A percentile compares a stretch with the other conserved stretches of the same genome.
phyloP scores from a whole-genome alignment of 345 rosid species.

The Microthlaspi erraticum region DNA sequence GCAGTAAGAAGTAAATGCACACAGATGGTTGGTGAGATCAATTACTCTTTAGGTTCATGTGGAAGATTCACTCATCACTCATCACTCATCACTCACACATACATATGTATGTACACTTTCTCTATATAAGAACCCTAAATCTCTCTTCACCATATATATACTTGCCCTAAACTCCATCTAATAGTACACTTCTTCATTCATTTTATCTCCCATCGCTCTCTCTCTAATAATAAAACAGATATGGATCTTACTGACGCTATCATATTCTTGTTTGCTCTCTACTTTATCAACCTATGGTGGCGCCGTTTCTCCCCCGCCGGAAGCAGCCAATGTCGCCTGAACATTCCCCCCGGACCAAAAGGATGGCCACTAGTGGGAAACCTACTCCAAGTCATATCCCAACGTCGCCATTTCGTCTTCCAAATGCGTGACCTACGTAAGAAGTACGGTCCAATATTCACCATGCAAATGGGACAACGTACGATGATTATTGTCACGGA shows the following conservation, averaged over 20 bases:
- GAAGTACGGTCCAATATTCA: slow-evolving; percentile 87
- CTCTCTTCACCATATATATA: slow-evolving; percentile 11
- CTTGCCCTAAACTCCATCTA: slow-evolving; percentile 30
- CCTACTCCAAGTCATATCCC: slow-evolving; percentile 70
- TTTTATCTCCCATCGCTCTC: background rate
- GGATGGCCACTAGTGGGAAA: slow-evolving; percentile 95
- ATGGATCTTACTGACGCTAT: slow-evolving; percentile 69
- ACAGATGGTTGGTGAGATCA: slow-evolving; percentile 41
- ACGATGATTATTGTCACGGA: slow-evolving; percentile 77
- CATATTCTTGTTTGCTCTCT: slow-evolving; percentile 45
- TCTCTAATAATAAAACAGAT: background rate
- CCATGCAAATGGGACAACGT: slow-evolving; percentile 95
- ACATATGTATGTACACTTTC: slow-evolving; percentile 20
- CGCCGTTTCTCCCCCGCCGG: slow-evolving; percentile 43
- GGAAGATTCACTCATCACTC: slow-evolving; percentile 26
- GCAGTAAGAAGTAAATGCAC: slow-evolving; percentile 35
- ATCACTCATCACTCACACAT: slow-evolving; percentile 6
- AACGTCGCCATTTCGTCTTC: slow-evolving; percentile 79
- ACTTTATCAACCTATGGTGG: slow-evolving; percentile 65
- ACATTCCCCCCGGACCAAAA: slow-evolving; percentile 82
- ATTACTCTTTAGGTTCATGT: slow-evolving; percentile 24
- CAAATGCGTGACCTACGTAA: slow-evolving; percentile 65
- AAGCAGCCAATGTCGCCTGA: slow-evolving; percentile 34
- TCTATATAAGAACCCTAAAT: slow-evolving; percentile 37
- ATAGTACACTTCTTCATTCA: slow-evolving; percentile 21